phyloP scores from a whole-genome alignment of 768 basidiomycete species.

The Termitomyces sp. region DNA sequence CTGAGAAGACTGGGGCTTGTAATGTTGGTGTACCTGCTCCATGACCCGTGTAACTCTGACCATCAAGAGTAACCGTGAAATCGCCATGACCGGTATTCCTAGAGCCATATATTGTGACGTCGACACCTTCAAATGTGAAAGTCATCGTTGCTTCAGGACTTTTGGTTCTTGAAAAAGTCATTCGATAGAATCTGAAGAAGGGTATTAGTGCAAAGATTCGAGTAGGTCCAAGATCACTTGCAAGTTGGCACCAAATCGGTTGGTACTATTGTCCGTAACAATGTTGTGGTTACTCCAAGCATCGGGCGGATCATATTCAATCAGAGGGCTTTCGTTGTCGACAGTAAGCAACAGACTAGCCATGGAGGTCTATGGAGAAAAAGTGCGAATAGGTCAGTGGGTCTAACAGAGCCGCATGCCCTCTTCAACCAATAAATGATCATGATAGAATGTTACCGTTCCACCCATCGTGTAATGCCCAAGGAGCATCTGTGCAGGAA shows the following conservation, averaged over 20 bases:
- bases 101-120: background rate
- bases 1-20: background rate
- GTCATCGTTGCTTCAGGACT: background rate
- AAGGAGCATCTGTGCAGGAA: background rate
- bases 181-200: background rate
- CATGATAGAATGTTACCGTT: background rate
- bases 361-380: background rate
- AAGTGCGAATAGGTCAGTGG: background rate
- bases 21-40: too few relatives aligned
- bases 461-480: background rate
- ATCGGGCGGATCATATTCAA: background rate
- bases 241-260: background rate
- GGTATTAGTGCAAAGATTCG: background rate
- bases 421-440: background rate
- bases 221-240: background rate
- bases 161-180: background rate
- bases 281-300: background rate
- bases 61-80: background rate
- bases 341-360: background rate
- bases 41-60: too few relatives aligned
- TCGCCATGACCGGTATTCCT: background rate
- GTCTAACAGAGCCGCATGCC: background rate
- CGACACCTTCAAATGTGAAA: background rate
- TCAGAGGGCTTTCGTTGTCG: background rate
- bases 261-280: background rate